Conservation (phyloP, 768 basidiomycete genomes). For the Arthromyces matolae region DNA sequence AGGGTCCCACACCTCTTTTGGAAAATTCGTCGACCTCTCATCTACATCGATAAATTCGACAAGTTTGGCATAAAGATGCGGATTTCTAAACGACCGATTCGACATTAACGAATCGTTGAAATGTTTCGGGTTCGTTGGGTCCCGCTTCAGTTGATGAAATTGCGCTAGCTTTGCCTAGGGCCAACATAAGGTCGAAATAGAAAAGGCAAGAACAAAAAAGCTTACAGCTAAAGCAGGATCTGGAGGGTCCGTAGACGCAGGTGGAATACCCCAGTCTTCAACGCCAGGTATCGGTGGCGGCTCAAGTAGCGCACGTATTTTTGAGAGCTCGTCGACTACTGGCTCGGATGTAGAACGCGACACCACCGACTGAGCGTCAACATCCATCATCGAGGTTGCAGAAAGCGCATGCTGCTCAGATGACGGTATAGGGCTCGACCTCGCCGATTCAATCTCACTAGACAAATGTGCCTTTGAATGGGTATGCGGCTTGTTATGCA, state of each 20-base stretch:
- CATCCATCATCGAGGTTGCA: conserved; percentile 16
- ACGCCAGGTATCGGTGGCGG: conserved; percentile 65
- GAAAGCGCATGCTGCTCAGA: background rate
- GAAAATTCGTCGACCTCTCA: conserved; percentile 84
- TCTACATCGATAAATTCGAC: conserved; percentile 93
- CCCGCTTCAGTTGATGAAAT: conserved; percentile 70
- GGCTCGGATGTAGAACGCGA: conserved; percentile 17
- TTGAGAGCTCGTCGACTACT: conserved; percentile 45
- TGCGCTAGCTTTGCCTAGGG: conserved; percentile 81
- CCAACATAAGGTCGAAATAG: background rate
- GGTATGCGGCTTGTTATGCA: conserved; percentile 45
- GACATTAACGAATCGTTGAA: conserved; percentile 96
- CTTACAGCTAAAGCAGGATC: conserved; percentile 61
- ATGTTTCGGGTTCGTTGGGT: conserved; percentile 65
- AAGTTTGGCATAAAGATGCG: conserved; percentile 91
- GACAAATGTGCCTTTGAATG: conserved; percentile 49
- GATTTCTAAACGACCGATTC: conserved; percentile 91
- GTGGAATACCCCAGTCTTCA: conserved; percentile 76
- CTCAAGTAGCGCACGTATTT: conserved; percentile 51
- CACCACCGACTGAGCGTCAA: conserved; percentile 19
- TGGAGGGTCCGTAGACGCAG: conserved; percentile 47
- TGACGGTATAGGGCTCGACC: background rate
- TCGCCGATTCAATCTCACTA: conserved; percentile 33
- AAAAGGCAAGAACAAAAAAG: background rate
- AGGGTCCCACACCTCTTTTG: conserved; percentile 70